Conservation (phyloP, 192 early-diverging fungal genomes). For the Rhizoclosmatium globosum region DNA sequence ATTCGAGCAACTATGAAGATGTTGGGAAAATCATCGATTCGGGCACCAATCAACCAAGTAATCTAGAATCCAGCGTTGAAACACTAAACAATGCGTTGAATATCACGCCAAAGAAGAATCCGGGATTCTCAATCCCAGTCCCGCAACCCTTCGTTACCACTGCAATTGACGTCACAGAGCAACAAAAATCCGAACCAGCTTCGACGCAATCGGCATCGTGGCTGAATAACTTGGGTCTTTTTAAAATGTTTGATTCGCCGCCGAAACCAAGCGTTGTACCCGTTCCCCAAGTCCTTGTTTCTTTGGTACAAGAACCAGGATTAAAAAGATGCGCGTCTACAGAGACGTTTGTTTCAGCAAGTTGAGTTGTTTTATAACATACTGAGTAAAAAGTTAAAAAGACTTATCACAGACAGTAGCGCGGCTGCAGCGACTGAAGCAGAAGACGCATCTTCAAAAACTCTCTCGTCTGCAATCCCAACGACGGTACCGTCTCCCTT, state of each 20-base stretch:
- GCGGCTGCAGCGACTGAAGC: not conserved
- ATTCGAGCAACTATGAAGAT: too few species aligned
- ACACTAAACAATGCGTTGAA: not conserved
- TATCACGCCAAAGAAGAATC: not conserved
- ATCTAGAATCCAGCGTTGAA: too few species aligned
- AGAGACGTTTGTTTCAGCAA: conserved; percentile 12
- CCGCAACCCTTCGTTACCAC: not conserved
- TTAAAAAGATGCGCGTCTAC: not conserved
- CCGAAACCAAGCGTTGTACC: not conserved
- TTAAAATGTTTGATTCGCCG: not conserved
- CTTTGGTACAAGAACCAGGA: not conserved
- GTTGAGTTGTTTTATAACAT: not conserved
- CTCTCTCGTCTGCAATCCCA: not conserved
- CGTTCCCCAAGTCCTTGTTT: not conserved
- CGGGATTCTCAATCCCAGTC: not conserved
- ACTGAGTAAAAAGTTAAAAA: not conserved
- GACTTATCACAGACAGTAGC: not conserved
- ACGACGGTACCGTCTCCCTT: not conserved
- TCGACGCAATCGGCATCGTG: not conserved
- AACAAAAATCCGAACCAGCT: not conserved
- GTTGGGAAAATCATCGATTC: too few species aligned
- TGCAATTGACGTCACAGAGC: not conserved
- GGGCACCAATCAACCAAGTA: too few species aligned
- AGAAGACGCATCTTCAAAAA: not conserved
- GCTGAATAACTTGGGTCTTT: not conserved